These are phyloP conservation scores for Nicotiana rustica DNA, from an alignment of 305 asterid species.

Conservation along the genomic window DNA sequence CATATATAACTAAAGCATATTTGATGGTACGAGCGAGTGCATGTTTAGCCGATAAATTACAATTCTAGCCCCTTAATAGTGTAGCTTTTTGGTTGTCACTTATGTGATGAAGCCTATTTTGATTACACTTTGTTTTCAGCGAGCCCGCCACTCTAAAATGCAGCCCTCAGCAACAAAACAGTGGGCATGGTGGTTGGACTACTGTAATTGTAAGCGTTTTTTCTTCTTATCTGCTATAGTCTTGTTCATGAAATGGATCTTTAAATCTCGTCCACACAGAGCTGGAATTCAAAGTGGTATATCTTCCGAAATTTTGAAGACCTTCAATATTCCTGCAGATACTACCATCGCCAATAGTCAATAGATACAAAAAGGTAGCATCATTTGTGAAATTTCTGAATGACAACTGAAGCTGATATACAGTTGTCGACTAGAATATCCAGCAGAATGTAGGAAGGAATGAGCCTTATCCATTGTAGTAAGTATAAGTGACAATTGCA, in stretches of 20 bases:
- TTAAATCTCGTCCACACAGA: too few species aligned
- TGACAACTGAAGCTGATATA: background rate
- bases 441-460: background rate
- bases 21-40: background rate
- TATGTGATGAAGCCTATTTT: background rate
- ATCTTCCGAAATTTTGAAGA: too few species aligned
- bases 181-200: constrained; percentile 72
- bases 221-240: background rate
- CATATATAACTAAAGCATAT: background rate
- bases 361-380: background rate
- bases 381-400: background rate
- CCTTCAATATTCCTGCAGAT: too few species aligned
- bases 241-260: too few species aligned
- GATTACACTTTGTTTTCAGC: constrained; percentile 47
- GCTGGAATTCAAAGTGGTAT: too few species aligned
- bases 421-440: background rate
- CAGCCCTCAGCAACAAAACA: constrained; percentile 65
- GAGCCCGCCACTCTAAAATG: constrained; percentile 85
- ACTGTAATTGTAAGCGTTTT: constrained; percentile 70
- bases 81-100: background rate
- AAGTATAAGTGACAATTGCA: background rate
- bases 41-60: background rate
- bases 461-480: background rate
- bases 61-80: background rate
- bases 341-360: too few species aligned